Base-by-base conservation (phyloP, 2,329 filamentous ascomycete species). In the Epichloe gansuensis region DNA sequence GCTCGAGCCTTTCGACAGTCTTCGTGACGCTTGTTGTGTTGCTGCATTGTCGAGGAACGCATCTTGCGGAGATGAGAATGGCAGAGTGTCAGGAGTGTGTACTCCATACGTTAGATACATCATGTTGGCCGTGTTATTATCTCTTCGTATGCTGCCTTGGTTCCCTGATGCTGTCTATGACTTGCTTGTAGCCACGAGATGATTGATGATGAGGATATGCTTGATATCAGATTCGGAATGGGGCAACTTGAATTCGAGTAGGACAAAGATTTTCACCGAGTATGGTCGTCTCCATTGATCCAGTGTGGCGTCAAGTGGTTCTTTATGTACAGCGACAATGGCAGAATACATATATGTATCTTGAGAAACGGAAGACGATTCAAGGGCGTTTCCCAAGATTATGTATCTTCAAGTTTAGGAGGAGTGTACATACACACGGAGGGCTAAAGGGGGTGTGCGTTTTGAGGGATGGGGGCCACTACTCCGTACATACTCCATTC, bases 31-130 rank as follows among this genome's bases (percentile, higher is more conserved):
- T 61, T 77, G 72, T 55, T 82, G 78, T 56, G 69, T 74, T 28
- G 74, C 73, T 37, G 76, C 65, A 55, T 78, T 76, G 59, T 80
- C 75, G 52, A 77, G 59, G 48, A 77, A 69, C 48, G 67, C 65
- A 54, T 76, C 73, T 51, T 64, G 61, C 21, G 57, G 35, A 53
- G 62, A 60, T 43, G 61, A 55, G 12, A 58, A 35, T 3, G 64
- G 65, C 11, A 66, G 57, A 13, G 56, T 55, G 35, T 60, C 61
- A 28, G 62, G 58, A 45, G 59, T 57, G 44, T 61, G 60, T 45
- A 56, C 57, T 48, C 60, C 59, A 45, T 58, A 64, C 21, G 60
- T 52, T 53, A 61, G 50, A 54, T 66, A 62, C 65, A 69, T 67
- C 65, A 67, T 57, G 50, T 44, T 44, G 41, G 21, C 23, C 17